phyloP scores from a whole-genome alignment of 805 yeast genomes.

The Ogataea nonfermentans region DNA sequence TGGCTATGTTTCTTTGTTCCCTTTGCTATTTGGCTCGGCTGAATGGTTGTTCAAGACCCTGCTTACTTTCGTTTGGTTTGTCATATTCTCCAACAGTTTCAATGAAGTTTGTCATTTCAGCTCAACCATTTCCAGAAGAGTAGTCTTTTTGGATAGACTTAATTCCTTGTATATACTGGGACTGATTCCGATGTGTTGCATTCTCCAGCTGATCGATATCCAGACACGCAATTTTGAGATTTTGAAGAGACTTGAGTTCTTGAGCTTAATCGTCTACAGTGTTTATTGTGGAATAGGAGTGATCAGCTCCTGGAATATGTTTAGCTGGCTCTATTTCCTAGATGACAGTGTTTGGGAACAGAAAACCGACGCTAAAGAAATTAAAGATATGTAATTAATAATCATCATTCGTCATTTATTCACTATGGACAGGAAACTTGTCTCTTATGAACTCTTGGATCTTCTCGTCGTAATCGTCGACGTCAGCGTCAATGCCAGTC shows the following conservation, averaged over 20 bases:
- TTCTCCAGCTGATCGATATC: conserved; percentile 45
- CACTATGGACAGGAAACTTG: not conserved
- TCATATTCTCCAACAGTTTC: conserved; percentile 69
- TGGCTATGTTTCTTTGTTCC: conserved; percentile 86
- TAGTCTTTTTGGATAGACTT: conserved; percentile 70
- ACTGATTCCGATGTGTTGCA: conserved; percentile 59
- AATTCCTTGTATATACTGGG: conserved; percentile 66
- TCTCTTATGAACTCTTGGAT: conserved; percentile 3
- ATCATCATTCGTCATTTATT: conserved; percentile 2
- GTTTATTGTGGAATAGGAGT: conserved; percentile 87
- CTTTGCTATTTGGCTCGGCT: conserved; percentile 74
- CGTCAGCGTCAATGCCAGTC: conserved; percentile 6
- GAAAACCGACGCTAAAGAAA: conserved; percentile 12
- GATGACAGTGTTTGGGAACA: conserved; percentile 68
- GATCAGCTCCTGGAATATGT: conserved; percentile 81
- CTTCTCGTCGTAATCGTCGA: not conserved
- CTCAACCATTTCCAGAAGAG: conserved; percentile 39
- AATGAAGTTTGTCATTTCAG: conserved; percentile 59
- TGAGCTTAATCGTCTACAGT: conserved; percentile 77
- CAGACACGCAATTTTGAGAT: conserved; percentile 53
- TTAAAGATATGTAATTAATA: conserved; percentile 3
- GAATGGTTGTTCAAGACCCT: conserved; percentile 76
- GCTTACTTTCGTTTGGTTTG: conserved; percentile 83
- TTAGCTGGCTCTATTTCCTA: conserved; percentile 84
- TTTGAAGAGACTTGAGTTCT: conserved; percentile 63